These are phyloP conservation scores for Dendrobium chrysotoxum DNA, from an alignment of 106 monocot genomes.

Conservation along the genomic window DNA sequence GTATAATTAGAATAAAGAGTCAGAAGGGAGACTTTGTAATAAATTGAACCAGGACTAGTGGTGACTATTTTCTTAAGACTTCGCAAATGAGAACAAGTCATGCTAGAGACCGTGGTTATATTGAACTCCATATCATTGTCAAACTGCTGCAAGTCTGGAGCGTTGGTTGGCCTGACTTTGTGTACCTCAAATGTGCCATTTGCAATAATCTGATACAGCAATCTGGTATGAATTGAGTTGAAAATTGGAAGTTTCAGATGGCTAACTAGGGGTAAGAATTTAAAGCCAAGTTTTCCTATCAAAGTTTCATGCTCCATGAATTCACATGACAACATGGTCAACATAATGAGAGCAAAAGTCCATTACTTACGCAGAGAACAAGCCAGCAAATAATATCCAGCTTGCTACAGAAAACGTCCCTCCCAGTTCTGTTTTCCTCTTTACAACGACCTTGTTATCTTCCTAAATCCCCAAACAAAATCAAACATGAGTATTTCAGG, in stretches of 20 bases:
- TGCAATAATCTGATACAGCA: slow-evolving; percentile 72
- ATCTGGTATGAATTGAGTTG: slow-evolving; percentile 30
- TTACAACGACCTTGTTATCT: slow-evolving; percentile 51
- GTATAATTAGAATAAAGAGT: slow-evolving; percentile 37
- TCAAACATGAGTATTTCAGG: neutral
- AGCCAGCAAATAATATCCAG: slow-evolving; percentile 72
- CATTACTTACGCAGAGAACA: slow-evolving; percentile 81
- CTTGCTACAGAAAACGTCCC: slow-evolving; percentile 91
- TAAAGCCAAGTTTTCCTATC: neutral
- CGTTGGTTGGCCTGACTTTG: slow-evolving; percentile 65
- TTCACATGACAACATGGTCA: neutral
- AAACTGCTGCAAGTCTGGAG: slow-evolving; percentile 63
- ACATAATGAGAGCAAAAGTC: neutral
- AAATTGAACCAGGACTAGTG: slow-evolving; percentile 61
- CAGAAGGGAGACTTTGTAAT: slow-evolving; percentile 50
- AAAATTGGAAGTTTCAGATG: slow-evolving; percentile 1
- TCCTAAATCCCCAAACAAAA: slow-evolving; percentile 40
- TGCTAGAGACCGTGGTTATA: slow-evolving; percentile 82
- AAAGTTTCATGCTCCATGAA: neutral
- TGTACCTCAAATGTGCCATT: slow-evolving; percentile 71
- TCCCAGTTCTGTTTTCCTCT: slow-evolving; percentile 91
- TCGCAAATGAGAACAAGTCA: slow-evolving; percentile 78
- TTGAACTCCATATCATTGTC: slow-evolving; percentile 91
- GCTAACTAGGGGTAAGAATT: neutral
- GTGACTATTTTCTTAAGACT: slow-evolving; percentile 39